Percentiles rank a stretch among this genome's conserved stretches.
Conservation (phyloP, 2,329 filamentous ascomycete species). For the Huntiella bhutanensis region DNA sequence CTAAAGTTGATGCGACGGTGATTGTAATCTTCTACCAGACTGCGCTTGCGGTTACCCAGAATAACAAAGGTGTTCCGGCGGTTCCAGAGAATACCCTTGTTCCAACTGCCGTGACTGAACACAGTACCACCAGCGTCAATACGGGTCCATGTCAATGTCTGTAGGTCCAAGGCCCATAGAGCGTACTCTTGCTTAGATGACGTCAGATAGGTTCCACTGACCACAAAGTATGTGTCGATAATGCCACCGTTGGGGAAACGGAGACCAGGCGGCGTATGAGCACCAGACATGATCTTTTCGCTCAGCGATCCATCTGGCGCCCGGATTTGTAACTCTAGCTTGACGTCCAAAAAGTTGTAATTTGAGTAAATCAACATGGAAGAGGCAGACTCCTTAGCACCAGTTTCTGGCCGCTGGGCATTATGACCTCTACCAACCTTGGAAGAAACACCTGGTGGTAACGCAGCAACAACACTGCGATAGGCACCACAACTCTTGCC, state of each 20-base stretch:
- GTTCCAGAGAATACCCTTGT: slow-evolving; percentile 83
- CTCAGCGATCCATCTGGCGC: slow-evolving; percentile 64
- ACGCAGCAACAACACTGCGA: slow-evolving; percentile 77
- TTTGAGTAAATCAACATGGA: slow-evolving; percentile 97
- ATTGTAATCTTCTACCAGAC: slow-evolving; percentile 93
- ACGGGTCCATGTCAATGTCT: slow-evolving; percentile 77
- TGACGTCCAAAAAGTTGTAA: slow-evolving; percentile 96
- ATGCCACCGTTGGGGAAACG: slow-evolving; percentile 92
- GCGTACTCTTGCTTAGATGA: slow-evolving; percentile 98
- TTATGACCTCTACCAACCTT: slow-evolving; percentile 45
- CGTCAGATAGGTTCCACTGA: slow-evolving; percentile 91
- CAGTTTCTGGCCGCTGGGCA: slow-evolving; percentile 10
- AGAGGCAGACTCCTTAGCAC: slow-evolving; percentile 34
- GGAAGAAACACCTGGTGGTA: slow-evolving; percentile 45
- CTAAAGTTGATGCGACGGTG: slow-evolving; percentile 94
- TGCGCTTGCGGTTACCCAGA: slow-evolving; percentile 80
- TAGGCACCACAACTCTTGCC: slow-evolving; percentile 93
- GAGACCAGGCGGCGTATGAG: slow-evolving; percentile 74
- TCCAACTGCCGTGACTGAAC: slow-evolving; percentile 96
- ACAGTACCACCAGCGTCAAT: slow-evolving; percentile 90
- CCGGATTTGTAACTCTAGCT: slow-evolving; percentile 80
- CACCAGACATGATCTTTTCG: slow-evolving; percentile 76
- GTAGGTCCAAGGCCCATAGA: slow-evolving; percentile 81
- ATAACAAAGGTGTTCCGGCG: slow-evolving; percentile 90
- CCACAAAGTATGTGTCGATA: slow-evolving; percentile 90